These are phyloP conservation scores for Aspergillus sp. DNA, from an alignment of 2,329 filamentous ascomycete genomes.

Conservation along the genomic window DNA sequence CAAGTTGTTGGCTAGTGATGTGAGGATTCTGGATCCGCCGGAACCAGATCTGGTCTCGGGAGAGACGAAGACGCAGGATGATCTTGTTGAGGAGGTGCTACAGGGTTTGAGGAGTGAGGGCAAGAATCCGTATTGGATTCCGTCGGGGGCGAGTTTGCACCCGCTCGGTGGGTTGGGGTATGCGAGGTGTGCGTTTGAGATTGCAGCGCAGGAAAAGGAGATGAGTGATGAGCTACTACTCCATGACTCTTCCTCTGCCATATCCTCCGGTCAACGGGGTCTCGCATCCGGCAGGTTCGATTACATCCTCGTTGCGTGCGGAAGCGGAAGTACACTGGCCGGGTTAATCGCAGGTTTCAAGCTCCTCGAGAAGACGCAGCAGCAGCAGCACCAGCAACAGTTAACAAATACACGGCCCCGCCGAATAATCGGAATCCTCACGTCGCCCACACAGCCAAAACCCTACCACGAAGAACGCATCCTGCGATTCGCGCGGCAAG, in stretches of 20 bases:
- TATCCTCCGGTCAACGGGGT: no score
- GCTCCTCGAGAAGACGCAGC: constrained; percentile 31
- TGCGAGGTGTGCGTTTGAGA: constrained; percentile 39
- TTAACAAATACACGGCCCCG: neutral
- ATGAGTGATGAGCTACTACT: neutral
- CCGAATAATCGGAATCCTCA: constrained; percentile 36
- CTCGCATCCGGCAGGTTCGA: constrained; percentile 29
- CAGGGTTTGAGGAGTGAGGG: constrained; percentile 26
- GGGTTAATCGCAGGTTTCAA: constrained; percentile 42
- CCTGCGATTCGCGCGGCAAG: constrained; percentile 34
- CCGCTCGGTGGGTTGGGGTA: constrained; percentile 40
- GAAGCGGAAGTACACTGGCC: constrained; percentile 41
- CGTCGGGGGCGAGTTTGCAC: constrained; percentile 40
- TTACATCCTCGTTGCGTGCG: constrained; percentile 42
- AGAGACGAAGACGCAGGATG: constrained; percentile 8
- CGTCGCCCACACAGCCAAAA: constrained; percentile 36
- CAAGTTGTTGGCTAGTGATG: constrained; percentile 38
- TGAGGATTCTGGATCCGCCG: constrained; percentile 52
- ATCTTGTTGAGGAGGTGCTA: constrained; percentile 44
- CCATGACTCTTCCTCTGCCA: neutral
- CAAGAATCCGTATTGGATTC: constrained; percentile 40
- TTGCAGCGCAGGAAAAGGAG: constrained; percentile 32
- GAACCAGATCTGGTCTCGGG: neutral
- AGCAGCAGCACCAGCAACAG: neutral
- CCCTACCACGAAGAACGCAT: constrained; percentile 37